Evolutionary conservation across 495 filamentous ascomycete genomes (phyloP).

Genomic region (Clohesyomyces aquaticus): DNA sequence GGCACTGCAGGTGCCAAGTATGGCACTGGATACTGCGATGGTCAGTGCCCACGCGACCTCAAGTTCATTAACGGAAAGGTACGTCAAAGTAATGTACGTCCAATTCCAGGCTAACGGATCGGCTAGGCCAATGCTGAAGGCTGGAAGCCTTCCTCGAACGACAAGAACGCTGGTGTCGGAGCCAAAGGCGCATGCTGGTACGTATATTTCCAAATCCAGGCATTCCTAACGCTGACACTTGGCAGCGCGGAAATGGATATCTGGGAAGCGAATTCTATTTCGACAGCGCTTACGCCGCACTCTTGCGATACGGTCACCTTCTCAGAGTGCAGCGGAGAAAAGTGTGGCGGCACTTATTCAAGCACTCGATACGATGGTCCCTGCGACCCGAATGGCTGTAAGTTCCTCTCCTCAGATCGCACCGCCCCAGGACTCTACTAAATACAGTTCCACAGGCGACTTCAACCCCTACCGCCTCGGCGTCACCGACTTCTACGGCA

Average conservation of each 20-base stretch:
- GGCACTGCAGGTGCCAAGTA: slow-evolving; percentile 68
- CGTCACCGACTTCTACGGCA: slow-evolving; percentile 59
- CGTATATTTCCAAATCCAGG: not conserved
- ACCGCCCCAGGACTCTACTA: not conserved
- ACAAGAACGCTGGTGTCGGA: slow-evolving; percentile 63
- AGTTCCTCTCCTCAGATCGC: not conserved
- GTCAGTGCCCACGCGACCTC: slow-evolving; percentile 60
- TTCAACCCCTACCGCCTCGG: slow-evolving; percentile 67
- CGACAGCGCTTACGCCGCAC: slow-evolving; percentile 45
- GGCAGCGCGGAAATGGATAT: slow-evolving; percentile 36
- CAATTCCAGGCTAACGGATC: not conserved
- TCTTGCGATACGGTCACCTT: slow-evolving; percentile 33
- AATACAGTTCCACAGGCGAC: slow-evolving; percentile 39
- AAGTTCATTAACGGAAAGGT: slow-evolving; percentile 61
- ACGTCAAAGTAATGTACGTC: not conserved
- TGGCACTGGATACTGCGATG: slow-evolving; percentile 70
- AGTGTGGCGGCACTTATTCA: slow-evolving; percentile 46
- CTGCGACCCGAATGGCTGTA: slow-evolving; percentile 67
- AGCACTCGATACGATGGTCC: slow-evolving; percentile 50
- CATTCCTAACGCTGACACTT: not conserved
- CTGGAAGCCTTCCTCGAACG: slow-evolving; percentile 61
- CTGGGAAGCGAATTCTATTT: slow-evolving; percentile 41
- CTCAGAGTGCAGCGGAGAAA: slow-evolving; percentile 26
- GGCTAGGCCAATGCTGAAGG: slow-evolving; percentile 52
- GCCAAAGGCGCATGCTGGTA: slow-evolving; percentile 46